Base-by-base conservation (phyloP, 2,329 filamentous ascomycete species). In the Paraphaeosphaeria sporulosa region DNA sequence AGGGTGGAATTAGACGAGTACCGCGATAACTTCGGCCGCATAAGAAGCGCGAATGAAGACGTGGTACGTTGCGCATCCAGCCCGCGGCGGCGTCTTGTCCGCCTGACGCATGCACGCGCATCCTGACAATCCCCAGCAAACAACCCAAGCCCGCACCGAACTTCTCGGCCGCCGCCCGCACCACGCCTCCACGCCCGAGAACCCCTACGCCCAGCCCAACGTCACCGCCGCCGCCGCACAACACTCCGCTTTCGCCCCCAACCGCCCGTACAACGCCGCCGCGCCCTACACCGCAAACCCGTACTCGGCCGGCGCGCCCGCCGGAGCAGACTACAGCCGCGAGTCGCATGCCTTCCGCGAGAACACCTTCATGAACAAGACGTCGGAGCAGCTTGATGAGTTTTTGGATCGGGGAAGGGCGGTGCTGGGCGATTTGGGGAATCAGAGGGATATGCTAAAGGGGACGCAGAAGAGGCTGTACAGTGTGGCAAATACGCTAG, bases 361-460 rank as follows among this genome's bases (percentile, higher is more conserved):
- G 80, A 93, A 97, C 71, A 90, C 85, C 62, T 98, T 99, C 82
- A 92, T 97, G 70, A 79, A 86, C 21, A 89, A 86, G 68, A 95
- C 94, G 4, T 91, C 96, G 74, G 86, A 85, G 19, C 93, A 95
- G 55, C 84, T 99, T 1, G 95, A 99, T 75, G 94, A 98, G 68
- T 99, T 97, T 74, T 87, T 99, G 58, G 94, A 96, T 50, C 85
- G 94, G 2, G 95, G 95, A 0, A 89, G 96, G 73, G 92, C 93
- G 0, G 95, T 99, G 40, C 84, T 98, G 30, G 91, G 91, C 7
- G 94, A 98, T 79, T 79, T 99, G 58, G 90, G 92, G 3, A 86
- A 95, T 72, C 95, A 99, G 82, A 87, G 92, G 57, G 94, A 98
- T 76, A 94, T 97, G 82, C 84, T 99, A 64, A 99, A 99, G 82